These are phyloP conservation scores for Rhodotorula sp. DNA, from an alignment of 1,284 basidiomycete species.

Conservation along the genomic window DNA sequence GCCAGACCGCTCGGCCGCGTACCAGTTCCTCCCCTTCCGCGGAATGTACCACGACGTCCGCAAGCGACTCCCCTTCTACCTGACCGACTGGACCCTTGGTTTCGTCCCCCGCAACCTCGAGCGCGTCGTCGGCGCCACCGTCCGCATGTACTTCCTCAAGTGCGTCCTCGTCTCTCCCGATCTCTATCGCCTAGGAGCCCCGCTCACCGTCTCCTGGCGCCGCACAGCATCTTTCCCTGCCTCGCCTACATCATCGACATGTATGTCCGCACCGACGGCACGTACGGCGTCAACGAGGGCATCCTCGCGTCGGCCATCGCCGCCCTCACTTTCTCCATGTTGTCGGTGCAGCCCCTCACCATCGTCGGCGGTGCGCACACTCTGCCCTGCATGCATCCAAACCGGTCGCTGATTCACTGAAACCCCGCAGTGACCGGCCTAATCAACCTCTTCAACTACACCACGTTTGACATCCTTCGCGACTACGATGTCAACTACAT, in stretches of 20 bases:
- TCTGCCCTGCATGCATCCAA: background rate
- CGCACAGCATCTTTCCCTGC: conserved; percentile 59
- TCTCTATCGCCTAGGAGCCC: background rate
- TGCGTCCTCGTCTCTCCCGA: conserved; percentile 45
- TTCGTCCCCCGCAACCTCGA: conserved; percentile 55
- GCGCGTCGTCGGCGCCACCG: conserved; percentile 68
- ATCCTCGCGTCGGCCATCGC: conserved; percentile 63
- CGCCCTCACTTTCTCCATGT: conserved; percentile 83
- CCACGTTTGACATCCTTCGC: conserved; percentile 76
- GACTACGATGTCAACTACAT: conserved; percentile 67
- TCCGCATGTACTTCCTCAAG: conserved; percentile 78
- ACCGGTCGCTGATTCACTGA: background rate
- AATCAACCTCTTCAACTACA: conserved; percentile 76
- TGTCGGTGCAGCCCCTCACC: conserved; percentile 87
- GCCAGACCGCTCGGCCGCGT: conserved; percentile 35
- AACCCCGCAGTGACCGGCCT: conserved; percentile 68
- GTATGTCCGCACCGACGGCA: conserved; percentile 78
- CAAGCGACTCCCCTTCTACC: conserved; percentile 73
- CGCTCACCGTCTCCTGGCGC: background rate
- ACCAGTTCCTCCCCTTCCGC: conserved; percentile 45
- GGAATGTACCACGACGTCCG: conserved; percentile 79
- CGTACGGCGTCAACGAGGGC: conserved; percentile 90
- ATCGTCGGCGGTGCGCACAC: conserved; percentile 66
- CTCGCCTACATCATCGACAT: conserved; percentile 91
- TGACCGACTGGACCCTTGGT: conserved; percentile 81